These are phyloP conservation scores for Sonneratia caseolaris DNA, from an alignment of 345 rosid species.

Conservation along the genomic window DNA sequence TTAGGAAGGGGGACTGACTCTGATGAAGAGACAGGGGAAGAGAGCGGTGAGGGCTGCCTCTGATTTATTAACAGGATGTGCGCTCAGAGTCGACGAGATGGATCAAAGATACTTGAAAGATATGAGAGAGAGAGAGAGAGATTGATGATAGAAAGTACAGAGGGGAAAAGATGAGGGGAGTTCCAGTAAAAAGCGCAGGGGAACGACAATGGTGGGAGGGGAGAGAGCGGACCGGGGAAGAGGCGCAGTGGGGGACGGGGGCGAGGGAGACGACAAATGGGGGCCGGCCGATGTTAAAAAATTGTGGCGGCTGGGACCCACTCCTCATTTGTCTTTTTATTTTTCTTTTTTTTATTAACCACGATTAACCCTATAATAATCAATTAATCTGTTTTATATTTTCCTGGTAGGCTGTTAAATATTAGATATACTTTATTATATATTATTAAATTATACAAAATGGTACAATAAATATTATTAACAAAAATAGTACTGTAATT, in stretches of 20 bases:
- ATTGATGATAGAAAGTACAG: not conserved
- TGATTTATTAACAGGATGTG: conserved; percentile 7
- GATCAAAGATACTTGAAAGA: conserved; percentile 10
- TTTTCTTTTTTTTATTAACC: too few species aligned
- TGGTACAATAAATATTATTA: too few species aligned
- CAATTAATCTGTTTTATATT: too few species aligned
- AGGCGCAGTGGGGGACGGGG: conserved; percentile 24
- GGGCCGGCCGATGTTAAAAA: conserved; percentile 50
- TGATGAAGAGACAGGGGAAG: not conserved
- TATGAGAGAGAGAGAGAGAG: conserved; percentile 7
- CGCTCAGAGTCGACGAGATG: conserved; percentile 4
- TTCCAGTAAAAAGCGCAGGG: not conserved
- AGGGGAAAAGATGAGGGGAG: conserved; percentile 6
- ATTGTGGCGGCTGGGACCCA: conserved; percentile 32
- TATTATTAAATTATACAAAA: too few species aligned
- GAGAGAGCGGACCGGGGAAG: conserved; percentile 14
- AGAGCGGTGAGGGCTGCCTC: not conserved
- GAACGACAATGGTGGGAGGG: conserved; percentile 4
- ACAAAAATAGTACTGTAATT: too few species aligned
- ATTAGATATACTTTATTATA: too few species aligned
- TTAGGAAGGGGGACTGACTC: not conserved
- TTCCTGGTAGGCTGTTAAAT: too few species aligned
- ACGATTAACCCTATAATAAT: too few species aligned
- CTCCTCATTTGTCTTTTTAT: too few species aligned
- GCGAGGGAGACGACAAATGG: conserved; percentile 43